Percentiles rank a stretch among this genome's conserved stretches.
Evolutionary conservation across 371 early-diverging fungal genomes (phyloP).

Genomic region (Mucor racemosus): DNA sequence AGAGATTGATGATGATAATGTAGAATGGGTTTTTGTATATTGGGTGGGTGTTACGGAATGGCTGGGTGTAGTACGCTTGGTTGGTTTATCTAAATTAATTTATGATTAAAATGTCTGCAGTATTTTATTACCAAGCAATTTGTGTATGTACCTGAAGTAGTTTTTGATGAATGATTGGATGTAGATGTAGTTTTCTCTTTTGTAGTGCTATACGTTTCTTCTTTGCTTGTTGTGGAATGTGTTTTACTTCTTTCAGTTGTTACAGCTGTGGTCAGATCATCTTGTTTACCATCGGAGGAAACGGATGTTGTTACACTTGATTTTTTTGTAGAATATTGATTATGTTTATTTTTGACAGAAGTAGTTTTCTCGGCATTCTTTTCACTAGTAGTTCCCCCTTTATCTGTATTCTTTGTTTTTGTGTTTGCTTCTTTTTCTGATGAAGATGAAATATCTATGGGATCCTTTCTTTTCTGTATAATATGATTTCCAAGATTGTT

Average conservation of each 20-base stretch:
- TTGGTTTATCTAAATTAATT: not conserved
- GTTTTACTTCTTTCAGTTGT: not conserved
- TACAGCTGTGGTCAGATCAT: not conserved
- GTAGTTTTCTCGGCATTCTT: not conserved
- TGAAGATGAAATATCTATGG: not conserved
- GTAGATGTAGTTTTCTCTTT: not conserved
- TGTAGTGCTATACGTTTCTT: not conserved
- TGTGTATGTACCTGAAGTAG: not conserved
- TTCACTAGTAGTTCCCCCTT: not conserved
- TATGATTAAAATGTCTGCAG: not conserved
- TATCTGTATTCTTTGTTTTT: not conserved
- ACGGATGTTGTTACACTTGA: slow-evolving; percentile 31
- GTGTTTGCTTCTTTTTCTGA: not conserved
- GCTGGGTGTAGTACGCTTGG: not conserved
- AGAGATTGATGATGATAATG: too few relatives aligned
- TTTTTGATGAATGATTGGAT: not conserved
- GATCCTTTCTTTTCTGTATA: not conserved
- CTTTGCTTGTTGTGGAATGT: not conserved
- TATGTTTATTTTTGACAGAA: not conserved
- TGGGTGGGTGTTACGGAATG: not conserved
- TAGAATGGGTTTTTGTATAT: not conserved
- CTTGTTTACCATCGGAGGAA: not conserved
- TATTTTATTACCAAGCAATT: not conserved
- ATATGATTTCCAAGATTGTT: not conserved
- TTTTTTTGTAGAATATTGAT: slow-evolving; percentile 1